Base-by-base conservation (phyloP, 2,329 filamentous ascomycete species). In the Aspergillus sp. region DNA sequence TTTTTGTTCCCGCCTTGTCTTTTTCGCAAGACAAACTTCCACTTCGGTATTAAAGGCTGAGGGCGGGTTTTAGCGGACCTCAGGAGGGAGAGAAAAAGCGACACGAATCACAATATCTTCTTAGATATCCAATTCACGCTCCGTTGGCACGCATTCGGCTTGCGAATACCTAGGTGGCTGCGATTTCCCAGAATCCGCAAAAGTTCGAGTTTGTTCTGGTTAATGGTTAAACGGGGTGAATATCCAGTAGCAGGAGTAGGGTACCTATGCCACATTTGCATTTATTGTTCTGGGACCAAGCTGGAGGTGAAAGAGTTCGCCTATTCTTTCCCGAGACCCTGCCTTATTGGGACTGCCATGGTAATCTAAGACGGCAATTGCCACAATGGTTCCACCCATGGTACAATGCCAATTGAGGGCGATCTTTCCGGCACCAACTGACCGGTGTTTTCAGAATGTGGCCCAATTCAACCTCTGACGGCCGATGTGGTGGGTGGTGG, bases 301-400 rank as follows among this genome's bases (percentile, higher is more conserved):
- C 27, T 30, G 27, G 9, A 17, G 22, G 27, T 15, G 17, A 40
- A 44, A 45, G 45, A 45, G 37, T 41, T 37, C 20, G 34, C n/a
- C n/a, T 41, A 20, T 24, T 7, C 37, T n/a, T 37, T 46, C 39
- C n/a, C 13, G 37, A 24, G 24, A 42, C 4, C 17, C 24, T 47
- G 27, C 19, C 45, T 51, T 9, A 46, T 45, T 41, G 19, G 40
- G 37, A 56, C 39, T 13, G 37, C 40, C 39, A 54, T 54, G 39
- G 48, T 49, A 42, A 50, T 33, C 37, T 27, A 50, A 46, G 27
- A 57, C 42, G 20, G 51, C 47, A 54, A 40, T 54, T 45, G 56
- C 56, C 56, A 58, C 56, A 50, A 24, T 22, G 50, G 50, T 50
- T 45, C 50, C 50, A 53, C 44, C 41, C 44, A 24, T 24, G 37